Conservation (phyloP, 192 early-diverging fungal species). For the Podila epicladia region DNA sequence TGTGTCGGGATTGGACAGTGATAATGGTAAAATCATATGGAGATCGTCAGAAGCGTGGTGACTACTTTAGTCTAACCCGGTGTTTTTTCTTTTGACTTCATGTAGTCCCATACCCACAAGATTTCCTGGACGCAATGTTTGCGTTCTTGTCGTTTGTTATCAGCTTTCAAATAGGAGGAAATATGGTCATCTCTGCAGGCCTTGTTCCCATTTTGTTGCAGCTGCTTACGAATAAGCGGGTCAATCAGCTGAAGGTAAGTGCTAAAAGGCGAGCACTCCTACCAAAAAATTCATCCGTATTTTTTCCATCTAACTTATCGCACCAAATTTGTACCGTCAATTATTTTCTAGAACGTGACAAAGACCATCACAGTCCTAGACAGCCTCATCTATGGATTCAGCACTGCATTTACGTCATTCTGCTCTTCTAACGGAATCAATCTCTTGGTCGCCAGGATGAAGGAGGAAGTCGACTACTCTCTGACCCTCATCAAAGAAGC, state of each 20-base stretch:
- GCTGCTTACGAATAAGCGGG: conserved; percentile 72
- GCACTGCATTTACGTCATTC: conserved; percentile 82
- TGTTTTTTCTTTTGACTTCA: not conserved
- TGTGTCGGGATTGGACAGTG: conserved; percentile 60
- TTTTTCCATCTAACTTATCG: not conserved
- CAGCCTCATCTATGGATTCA: conserved; percentile 80
- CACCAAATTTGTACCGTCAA: not conserved
- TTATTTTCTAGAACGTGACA: conserved; percentile 59
- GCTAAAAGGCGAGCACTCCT: no score
- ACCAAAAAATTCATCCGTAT: not conserved
- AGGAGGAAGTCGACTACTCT: conserved; percentile 69
- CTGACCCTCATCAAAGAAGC: conserved; percentile 37
- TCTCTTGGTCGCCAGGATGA: conserved; percentile 80
- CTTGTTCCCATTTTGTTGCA: conserved; percentile 84
- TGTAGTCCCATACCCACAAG: conserved; percentile 60
- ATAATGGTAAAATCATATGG: conserved; percentile 28
- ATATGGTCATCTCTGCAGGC: conserved; percentile 92
- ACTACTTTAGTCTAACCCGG: no score
- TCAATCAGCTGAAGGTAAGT: conserved; percentile 68
- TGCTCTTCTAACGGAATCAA: conserved; percentile 85
- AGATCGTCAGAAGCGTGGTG: not conserved
- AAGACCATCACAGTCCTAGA: conserved; percentile 86
- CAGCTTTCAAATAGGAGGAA: conserved; percentile 83
- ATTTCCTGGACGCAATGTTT: conserved; percentile 88
- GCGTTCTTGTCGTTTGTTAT: conserved; percentile 80